Conservation (phyloP, 441 rosid genomes). For the Hura crepitans region DNA sequence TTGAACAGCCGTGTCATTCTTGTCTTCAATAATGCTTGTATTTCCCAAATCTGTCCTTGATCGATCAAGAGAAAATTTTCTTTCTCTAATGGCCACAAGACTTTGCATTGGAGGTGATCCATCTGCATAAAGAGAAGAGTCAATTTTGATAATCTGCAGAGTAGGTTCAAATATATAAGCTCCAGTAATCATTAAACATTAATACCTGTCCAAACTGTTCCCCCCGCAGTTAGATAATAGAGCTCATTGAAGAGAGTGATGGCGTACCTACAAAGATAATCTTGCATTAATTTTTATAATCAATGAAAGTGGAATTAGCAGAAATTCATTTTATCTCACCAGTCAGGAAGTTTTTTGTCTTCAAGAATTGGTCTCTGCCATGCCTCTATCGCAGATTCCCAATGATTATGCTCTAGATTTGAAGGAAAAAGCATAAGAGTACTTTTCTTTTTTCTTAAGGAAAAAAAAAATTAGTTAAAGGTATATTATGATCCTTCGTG, state of each 20-base stretch:
- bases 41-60: conserved; percentile 32
- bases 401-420: conserved; percentile 52
- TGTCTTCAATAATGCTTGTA: conserved; percentile 24
- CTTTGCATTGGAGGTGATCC: conserved; percentile 71
- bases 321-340: conserved; percentile 42
- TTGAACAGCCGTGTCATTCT: conserved; percentile 47
- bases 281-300: background rate
- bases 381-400: conserved; percentile 79
- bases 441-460: background rate
- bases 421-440: background rate
- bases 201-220: conserved; percentile 86
- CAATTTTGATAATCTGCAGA: background rate
- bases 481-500: background rate
- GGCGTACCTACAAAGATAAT: conserved; percentile 57
- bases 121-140: conserved; percentile 35
- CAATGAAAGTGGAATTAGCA: background rate
- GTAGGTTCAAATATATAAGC: background rate
- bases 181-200: conserved; percentile 5
- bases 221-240: conserved; percentile 83
- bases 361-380: conserved; percentile 91
- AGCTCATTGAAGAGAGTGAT: conserved; percentile 85
- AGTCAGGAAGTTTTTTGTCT: conserved; percentile 79
- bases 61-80: conserved; percentile 70
- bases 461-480: conserved; percentile 8
- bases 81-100: conserved; percentile 49